Evolutionary conservation across 331 rosid species (phyloP).

Genomic region (Arachis monticola): DNA sequence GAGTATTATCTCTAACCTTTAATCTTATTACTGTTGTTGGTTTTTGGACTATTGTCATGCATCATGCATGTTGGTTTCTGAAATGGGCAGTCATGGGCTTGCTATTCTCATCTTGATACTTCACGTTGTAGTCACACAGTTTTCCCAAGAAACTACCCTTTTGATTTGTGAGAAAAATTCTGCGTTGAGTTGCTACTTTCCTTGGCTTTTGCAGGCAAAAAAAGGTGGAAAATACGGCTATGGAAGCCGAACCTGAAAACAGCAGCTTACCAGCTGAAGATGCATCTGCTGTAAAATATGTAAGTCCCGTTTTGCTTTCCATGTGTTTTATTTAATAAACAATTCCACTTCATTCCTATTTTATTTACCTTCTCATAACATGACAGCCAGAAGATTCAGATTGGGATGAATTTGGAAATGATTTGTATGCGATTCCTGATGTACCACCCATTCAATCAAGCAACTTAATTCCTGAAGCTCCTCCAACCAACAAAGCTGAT

Average conservation of each 20-base stretch:
- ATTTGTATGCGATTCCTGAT: conserved; percentile 91
- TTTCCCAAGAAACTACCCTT: conserved; percentile 3
- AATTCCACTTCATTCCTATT: neutral
- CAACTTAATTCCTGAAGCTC: conserved; percentile 65
- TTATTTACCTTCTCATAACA: conserved; percentile 30
- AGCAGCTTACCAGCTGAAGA: conserved; percentile 59
- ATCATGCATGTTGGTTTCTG: conserved; percentile 6
- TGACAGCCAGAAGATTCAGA: conserved; percentile 80
- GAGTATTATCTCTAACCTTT: conserved; percentile 85
- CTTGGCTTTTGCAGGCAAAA: conserved; percentile 62
- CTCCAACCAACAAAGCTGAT: conserved; percentile 73
- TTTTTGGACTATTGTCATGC: conserved; percentile 38
- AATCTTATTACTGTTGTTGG: conserved; percentile 46
- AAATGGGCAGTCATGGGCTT: conserved; percentile 19
- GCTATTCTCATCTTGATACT: conserved; percentile 20
- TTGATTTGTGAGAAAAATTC: conserved; percentile 27
- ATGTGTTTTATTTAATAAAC: neutral
- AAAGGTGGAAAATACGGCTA: conserved; percentile 63
- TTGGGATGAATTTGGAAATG: conserved; percentile 99
- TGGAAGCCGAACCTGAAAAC: conserved; percentile 60
- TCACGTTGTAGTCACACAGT: conserved; percentile 14
- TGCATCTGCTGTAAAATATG: conserved; percentile 69
- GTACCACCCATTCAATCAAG: conserved; percentile 65
- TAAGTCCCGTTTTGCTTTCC: conserved; percentile 33
- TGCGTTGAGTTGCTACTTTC: conserved; percentile 35